phyloP scores from a whole-genome alignment of 495 filamentous ascomycete species.

The Terfezia claveryi region DNA sequence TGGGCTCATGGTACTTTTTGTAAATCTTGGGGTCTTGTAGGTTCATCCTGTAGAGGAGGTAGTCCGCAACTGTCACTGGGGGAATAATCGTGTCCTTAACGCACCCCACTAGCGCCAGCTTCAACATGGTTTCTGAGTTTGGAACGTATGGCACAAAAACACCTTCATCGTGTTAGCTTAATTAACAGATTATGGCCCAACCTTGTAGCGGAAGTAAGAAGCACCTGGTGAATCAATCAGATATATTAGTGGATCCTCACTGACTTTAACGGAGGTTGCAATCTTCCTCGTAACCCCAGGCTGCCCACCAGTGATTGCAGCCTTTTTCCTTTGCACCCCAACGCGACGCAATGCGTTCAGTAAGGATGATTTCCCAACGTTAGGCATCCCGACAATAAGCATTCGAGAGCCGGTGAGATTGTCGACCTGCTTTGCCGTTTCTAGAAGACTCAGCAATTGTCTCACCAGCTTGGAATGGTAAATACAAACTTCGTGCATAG shows the following conservation, averaged over 20 bases:
- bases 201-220: neutral
- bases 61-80: conserved; percentile 58
- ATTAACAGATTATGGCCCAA: neutral
- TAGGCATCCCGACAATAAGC: conserved; percentile 91
- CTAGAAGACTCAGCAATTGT: neutral
- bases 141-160: conserved; percentile 86
- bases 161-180: conserved; percentile 21
- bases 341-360: conserved; percentile 60
- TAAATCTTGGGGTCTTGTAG: conserved; percentile 32
- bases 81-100: conserved; percentile 75
- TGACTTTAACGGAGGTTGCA: conserved; percentile 59
- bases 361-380: conserved; percentile 78
- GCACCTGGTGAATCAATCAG: conserved; percentile 41
- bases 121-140: conserved; percentile 71
- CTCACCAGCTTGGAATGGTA: no score
- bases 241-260: conserved; percentile 37
- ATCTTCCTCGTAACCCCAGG: conserved; percentile 83
- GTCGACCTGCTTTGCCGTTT: conserved; percentile 19
- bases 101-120: conserved; percentile 69
- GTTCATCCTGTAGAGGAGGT: conserved; percentile 70
- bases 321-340: conserved; percentile 46
- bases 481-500: conserved; percentile 28
- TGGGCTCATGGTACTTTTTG: conserved; percentile 40
- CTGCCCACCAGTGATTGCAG: conserved; percentile 57
- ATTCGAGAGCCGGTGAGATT: conserved; percentile 49